Evolutionary conservation across 768 basidiomycete species (phyloP), one percentile per base, ranked within the genome.

Genomic region (Auricularia auricula-judae): DNA sequence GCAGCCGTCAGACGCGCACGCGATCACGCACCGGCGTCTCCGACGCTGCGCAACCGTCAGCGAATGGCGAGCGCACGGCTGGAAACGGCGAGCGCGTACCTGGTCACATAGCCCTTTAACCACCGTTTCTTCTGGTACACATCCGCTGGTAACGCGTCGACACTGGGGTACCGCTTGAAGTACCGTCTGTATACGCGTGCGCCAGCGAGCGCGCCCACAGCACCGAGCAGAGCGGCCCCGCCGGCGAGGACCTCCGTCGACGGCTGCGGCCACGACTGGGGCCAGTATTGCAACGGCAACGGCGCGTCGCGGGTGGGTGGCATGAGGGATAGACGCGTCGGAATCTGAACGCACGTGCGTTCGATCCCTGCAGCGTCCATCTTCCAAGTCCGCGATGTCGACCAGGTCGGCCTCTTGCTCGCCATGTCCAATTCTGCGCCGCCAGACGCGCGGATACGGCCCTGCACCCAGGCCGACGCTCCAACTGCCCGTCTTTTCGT

Each of bases 61-160:
- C 54, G 51, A 47, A 39, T 43, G 61, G 29, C 18, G 34, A 36
- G 29, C 23, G 18, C 43, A 29, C 47, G 58, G 66, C 53, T 29
- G 54, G 63, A 44, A 69, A 62, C n/a, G 62, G 63, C 29, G 29
- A 29, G 8, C 18, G 65, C 71, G 68, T 69, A 89, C 92, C 81
- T 86, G 2, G 92, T 93, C 35, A 94, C 93, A 3, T 85, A 75
- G 3, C 94, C 95, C 65, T 83, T 86, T 42, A 96, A 76, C 86
- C 88, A 89, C 36, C 84, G 79, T 61, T 78, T 81, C 66, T 80
- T 77, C 34, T 74, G 73, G 54, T 93, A 74, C 51, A 85, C 73
- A 62, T 82, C 76, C 0, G 87, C 86, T 0, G 87, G 87, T 39
- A 95, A 76, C 81, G 85, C 90, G 21, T 88, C 86, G 35, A 80